Evolutionary conservation across 208 protist species (phyloP).

Genomic region (Jaenimonas drosophilae): DNA sequence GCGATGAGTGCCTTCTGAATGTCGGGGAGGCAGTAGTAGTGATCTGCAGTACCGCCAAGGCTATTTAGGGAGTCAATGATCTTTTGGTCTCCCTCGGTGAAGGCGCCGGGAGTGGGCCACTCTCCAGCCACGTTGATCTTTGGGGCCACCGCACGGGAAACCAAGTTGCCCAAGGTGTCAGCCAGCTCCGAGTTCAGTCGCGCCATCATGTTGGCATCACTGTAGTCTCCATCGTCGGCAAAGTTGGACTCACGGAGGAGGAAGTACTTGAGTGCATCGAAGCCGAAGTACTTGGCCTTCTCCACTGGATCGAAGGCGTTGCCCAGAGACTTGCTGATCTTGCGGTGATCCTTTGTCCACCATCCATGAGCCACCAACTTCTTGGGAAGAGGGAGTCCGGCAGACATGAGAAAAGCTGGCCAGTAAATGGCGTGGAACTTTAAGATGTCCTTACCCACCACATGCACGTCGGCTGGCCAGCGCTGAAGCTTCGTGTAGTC

Average conservation of each 20-base stretch:
- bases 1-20: constrained; percentile 77
- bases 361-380: constrained; percentile 90
- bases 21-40: constrained; percentile 80
- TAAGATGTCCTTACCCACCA: constrained; percentile 99
- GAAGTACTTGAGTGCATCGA: constrained; percentile 94
- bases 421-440: constrained; percentile 99
- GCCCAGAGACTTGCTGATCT: constrained; percentile 97
- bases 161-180: constrained; percentile 91
- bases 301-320: constrained; percentile 95
- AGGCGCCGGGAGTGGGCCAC: constrained; percentile 59
- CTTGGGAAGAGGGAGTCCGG: constrained; percentile 89
- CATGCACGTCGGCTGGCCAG: constrained; percentile 85
- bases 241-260: constrained; percentile 92
- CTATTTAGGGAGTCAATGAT: constrained; percentile 55
- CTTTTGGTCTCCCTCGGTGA: constrained; percentile 45
- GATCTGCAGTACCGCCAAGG: constrained; percentile 61
- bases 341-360: constrained; percentile 93
- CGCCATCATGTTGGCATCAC: constrained; percentile 72
- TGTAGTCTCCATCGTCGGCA: constrained; percentile 95
- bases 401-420: constrained; percentile 97
- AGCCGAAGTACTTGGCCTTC: constrained; percentile 70
- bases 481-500: constrained; percentile 29
- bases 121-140: constrained; percentile 76
- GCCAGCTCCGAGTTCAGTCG: constrained; percentile 91
- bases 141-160: constrained; percentile 68